These are phyloP conservation scores for Verbascum thapsus DNA, from an alignment of 257 asterid genomes.

Conservation along the genomic window DNA sequence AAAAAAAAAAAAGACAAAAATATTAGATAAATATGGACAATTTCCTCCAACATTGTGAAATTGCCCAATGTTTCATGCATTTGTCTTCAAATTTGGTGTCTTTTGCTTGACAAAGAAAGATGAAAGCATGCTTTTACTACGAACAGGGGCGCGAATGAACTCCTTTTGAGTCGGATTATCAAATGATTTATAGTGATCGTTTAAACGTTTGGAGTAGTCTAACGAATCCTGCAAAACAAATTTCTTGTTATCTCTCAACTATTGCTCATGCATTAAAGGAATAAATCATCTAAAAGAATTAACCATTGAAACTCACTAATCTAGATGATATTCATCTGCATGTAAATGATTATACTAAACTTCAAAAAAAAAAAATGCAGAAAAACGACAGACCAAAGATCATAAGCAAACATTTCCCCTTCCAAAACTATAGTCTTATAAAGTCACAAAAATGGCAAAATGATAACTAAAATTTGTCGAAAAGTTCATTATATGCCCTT, in stretches of 20 bases:
- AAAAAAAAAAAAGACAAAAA: constrained; percentile 13
- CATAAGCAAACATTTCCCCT: background rate
- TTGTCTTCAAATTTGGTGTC: constrained; percentile 43
- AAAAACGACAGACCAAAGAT: background rate
- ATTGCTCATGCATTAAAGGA: background rate
- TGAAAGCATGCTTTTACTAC: constrained; percentile 73
- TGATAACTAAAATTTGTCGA: background rate
- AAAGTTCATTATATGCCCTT: background rate
- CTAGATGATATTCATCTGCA: no score
- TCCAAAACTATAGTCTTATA: background rate
- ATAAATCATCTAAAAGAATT: background rate
- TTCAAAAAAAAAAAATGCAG: no score
- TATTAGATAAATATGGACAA: constrained; percentile 22
- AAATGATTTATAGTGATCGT: constrained; percentile 56
- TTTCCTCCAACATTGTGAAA: constrained; percentile 16
- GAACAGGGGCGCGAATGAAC: constrained; percentile 46
- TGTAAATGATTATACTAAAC: no score
- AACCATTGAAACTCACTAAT: no score
- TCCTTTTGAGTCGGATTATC: constrained; percentile 46
- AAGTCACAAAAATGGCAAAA: background rate
- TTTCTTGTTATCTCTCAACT: background rate
- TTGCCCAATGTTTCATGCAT: constrained; percentile 30
- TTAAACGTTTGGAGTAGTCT: constrained; percentile 55
- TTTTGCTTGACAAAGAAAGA: constrained; percentile 74
- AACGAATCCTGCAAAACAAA: constrained; percentile 50